A percentile compares a stretch with the other conserved stretches of the same genome.
These are phyloP conservation scores for Spergularia azorica DNA, from an alignment of 179 eudicot genomes.

Conservation along the genomic window DNA sequence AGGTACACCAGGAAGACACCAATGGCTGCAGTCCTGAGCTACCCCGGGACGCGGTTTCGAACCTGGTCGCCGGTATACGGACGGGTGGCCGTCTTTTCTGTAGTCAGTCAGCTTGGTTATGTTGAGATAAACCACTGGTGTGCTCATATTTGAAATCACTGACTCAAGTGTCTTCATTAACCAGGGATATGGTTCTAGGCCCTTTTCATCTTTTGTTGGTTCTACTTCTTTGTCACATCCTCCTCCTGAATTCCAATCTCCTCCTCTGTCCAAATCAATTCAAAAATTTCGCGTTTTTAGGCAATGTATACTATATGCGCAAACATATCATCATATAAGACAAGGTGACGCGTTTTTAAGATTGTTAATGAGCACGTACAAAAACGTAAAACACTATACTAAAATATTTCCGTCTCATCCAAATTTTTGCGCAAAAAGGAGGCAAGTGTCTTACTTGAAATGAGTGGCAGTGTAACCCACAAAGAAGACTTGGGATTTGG, in stretches of 20 bases:
- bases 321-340: too few relatives aligned
- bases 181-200: slow-evolving; percentile 47
- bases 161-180: slow-evolving; percentile 55
- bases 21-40: slow-evolving; percentile 64
- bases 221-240: slow-evolving; percentile 49
- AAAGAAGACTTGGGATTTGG: slow-evolving; percentile 49
- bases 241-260: slow-evolving; percentile 73
- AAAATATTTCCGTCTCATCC: not conserved
- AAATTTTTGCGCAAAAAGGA: not conserved
- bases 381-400: not conserved
- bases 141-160: slow-evolving; percentile 49
- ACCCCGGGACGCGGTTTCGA: slow-evolving; percentile 18
- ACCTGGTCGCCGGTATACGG: slow-evolving; percentile 35
- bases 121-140: slow-evolving; percentile 56
- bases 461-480: slow-evolving; percentile 48
- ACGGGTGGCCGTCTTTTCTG: slow-evolving; percentile 68
- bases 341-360: too few relatives aligned
- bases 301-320: too few relatives aligned
- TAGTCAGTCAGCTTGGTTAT: slow-evolving; percentile 60
- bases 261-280: slow-evolving; percentile 42
- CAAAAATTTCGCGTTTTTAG: too few relatives aligned
- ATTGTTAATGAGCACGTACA: too few relatives aligned
- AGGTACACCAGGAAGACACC: slow-evolving; percentile 82
- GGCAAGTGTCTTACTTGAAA: slow-evolving; percentile 38
- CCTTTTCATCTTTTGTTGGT: slow-evolving; percentile 49